Percentiles rank a stretch among this genome's conserved stretches.
phyloP scores from a whole-genome alignment of 1,284 basidiomycete genomes.

The Irpex sp. region DNA sequence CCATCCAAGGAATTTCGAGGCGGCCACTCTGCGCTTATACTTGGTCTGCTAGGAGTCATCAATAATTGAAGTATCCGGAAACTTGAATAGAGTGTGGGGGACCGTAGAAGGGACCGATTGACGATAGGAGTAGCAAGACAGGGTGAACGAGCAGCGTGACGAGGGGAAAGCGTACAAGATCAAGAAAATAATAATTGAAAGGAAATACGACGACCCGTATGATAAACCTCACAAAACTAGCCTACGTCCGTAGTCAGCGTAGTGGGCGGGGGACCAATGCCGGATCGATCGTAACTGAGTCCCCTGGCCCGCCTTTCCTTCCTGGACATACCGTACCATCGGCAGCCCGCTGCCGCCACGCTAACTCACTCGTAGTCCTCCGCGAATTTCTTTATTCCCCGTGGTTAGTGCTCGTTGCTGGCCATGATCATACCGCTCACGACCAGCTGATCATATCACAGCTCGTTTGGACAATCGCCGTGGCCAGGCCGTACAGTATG shows the following conservation, averaged over 20 bases:
- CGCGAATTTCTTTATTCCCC: not conserved
- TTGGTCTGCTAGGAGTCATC: not conserved
- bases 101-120: no score
- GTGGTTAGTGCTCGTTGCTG: not conserved
- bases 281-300: not conserved
- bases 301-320: not conserved
- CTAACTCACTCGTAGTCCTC: not conserved
- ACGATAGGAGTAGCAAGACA: not conserved
- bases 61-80: no score
- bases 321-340: not conserved
- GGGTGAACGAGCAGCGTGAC: not conserved
- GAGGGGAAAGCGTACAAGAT: not conserved
- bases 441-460: not conserved
- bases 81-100: no score
- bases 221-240: not conserved
- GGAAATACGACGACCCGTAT: not conserved
- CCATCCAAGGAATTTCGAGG: constrained; percentile 7
- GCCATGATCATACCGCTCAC: not conserved
- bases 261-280: not conserved
- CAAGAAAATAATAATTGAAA: not conserved
- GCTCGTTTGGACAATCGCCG: no score
- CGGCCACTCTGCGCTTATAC: constrained; percentile 11
- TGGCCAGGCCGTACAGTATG: no score
- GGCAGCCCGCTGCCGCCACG: not conserved
- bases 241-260: not conserved